Evolutionary conservation across 306 rosid genomes (phyloP), one percentile per base, ranked within the genome.

Genomic region (Quercus bicolor): DNA sequence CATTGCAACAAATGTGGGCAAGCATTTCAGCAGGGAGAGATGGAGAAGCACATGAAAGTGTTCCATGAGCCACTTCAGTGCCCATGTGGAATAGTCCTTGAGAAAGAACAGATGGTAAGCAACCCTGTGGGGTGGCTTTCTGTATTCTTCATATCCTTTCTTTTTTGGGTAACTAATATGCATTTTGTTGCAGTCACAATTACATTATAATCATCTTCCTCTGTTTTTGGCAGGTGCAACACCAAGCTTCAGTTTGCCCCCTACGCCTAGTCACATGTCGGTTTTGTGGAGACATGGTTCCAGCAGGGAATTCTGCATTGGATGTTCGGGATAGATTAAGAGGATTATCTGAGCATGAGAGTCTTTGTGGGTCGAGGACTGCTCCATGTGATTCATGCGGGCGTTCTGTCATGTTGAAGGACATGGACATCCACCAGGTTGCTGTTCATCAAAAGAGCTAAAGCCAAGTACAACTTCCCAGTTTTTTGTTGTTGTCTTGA

Each of bases 211-310:
- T 19, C 37, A 31, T 68, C 52, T 34, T 34, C 21, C 52, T 72
- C 57, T 33, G 21, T 16, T 61, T 61, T 29, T 75, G 56, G 79
- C 86, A 95, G 99, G 93, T 93, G 74, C 88, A 87, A 78, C 99
- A 95, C 87, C 98, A 93, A 83, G 79, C 90, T 29, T 83, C 89
- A 12, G 83, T 56, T 80, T 95, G 99, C 43, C 97, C 96, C 13
- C 73, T 95, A 80, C 92, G 99, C 19, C 87, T 95, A 23, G 86
- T 91, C 57, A 18, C 91, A 3, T 95, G 99, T 82, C 88, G 89
- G 74, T 95, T 95, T 68, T 95, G 99, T 37, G 99, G 99, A 61
- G 99, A 95, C 80, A 93, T 93, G 99, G 99, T 95, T 85, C 97
- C 83, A 81, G 99, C 98, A 2, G 99, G 99, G 83, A 92, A 79